Evolutionary conservation across 1,139 yeast species (phyloP), one percentile per base, ranked within the genome.

Genomic region (Magnusiomyces suaveolens): DNA sequence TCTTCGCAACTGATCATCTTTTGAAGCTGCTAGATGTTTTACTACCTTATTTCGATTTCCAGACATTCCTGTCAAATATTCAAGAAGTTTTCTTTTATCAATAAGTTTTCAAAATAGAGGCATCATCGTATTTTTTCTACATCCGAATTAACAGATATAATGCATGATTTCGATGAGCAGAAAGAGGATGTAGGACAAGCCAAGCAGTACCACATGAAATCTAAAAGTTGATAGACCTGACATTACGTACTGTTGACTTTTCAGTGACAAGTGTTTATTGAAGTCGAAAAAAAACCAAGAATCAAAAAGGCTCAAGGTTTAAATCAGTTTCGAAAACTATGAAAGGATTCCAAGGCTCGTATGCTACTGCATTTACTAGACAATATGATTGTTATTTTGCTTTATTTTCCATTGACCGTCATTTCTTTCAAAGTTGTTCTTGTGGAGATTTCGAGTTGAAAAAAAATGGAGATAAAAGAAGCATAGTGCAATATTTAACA

Each of bases 21-120:
- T 59, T 57, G 63, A 58, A 24, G 72, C 75, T 16, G 65, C 72
- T 29, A 61, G 60, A 54, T 72, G 69, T 56, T 65, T 87, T 48
- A 67, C 81, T 33, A 77, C 78, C 48, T 71, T 88, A 52, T 65
- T 88, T 54, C 75, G 78, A 52, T 87, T 87, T 70, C 79, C 76
- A 48, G 83, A 81, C 65, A 64, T 87, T 59, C 95, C 94, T 1
- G 55, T 74, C 65, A 60, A 79, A 75, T 65, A 83, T 72, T 66
- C 74, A 70, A 66, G 62, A 3, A 53, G 62, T n/a, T 59, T 66
- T 69, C 74, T 62, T 68, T 70, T 61, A 62, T 75, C 56, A 75
- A 54, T 60, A 4, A 49, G 60, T 26, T 62, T 63, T 12, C 54
- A 64, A 43, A 53, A 63, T 25, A 54, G 58, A 10, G 55, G 14